phyloP scores from a whole-genome alignment of 2,329 filamentous ascomycete genomes.

The Aspergillus fructus region DNA sequence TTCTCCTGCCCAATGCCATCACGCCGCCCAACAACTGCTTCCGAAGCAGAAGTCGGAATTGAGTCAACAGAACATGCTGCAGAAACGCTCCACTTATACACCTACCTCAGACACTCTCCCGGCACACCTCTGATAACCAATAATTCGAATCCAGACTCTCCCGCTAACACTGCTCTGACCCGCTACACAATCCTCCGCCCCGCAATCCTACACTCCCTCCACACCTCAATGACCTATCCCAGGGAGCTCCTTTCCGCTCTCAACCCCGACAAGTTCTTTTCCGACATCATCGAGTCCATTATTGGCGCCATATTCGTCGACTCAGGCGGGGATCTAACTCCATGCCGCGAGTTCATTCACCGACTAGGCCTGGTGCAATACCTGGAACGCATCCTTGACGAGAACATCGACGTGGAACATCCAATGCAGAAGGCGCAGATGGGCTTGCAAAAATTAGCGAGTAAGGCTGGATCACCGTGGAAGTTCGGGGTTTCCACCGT shows the following conservation, averaged over 20 bases:
- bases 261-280: slow-evolving; percentile 72
- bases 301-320: slow-evolving; percentile 85
- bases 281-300: slow-evolving; percentile 77
- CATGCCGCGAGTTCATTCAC: slow-evolving; percentile 62
- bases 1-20: slow-evolving; percentile 20
- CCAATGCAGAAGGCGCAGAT: slow-evolving; percentile 69
- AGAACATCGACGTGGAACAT: slow-evolving; percentile 57
- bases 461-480: slow-evolving; percentile 5
- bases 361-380: slow-evolving; percentile 65
- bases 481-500: background rate
- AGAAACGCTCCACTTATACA: slow-evolving; percentile 58
- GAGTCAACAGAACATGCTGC: slow-evolving; percentile 20
- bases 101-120: slow-evolving; percentile 59
- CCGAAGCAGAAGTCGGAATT: slow-evolving; percentile 14
- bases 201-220: slow-evolving; percentile 40
- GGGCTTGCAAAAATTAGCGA: slow-evolving; percentile 12
- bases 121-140: slow-evolving; percentile 14
- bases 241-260: slow-evolving; percentile 71
- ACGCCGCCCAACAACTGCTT: slow-evolving; percentile 3
- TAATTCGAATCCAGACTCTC: background rate
- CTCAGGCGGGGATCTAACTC: slow-evolving; percentile 58
- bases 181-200: slow-evolving; percentile 48
- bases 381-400: slow-evolving; percentile 59
- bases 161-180: slow-evolving; percentile 33
- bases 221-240: slow-evolving; percentile 60